These are phyloP conservation scores for Rhynchosporium secalis DNA, from an alignment of 2,329 filamentous ascomycete species.

Conservation along the genomic window DNA sequence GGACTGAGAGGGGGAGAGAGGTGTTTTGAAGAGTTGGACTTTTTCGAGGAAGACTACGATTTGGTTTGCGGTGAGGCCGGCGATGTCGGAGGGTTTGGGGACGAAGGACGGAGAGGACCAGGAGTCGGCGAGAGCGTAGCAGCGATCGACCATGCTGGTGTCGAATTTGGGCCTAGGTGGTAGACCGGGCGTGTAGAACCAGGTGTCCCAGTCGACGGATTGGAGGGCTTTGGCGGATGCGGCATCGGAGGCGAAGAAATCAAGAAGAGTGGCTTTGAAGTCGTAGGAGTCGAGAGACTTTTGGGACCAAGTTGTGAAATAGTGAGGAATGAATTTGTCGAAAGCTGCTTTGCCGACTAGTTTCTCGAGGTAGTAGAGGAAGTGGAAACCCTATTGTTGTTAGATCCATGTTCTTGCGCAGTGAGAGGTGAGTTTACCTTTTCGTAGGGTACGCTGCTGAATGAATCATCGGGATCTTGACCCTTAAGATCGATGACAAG, in stretches of 20 bases:
- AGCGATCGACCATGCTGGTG: slow-evolving; percentile 80
- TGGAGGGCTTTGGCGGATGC: slow-evolving; percentile 62
- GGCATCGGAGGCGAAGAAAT: slow-evolving; percentile 76
- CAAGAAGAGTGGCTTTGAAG: slow-evolving; percentile 84
- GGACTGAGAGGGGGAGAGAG: slow-evolving; percentile 65
- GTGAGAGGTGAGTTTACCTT: slow-evolving; percentile 49
- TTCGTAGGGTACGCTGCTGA: slow-evolving; percentile 90
- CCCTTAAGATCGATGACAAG: slow-evolving; percentile 84
- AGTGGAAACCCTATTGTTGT: slow-evolving; percentile 70
- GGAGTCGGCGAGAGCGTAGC: slow-evolving; percentile 77
- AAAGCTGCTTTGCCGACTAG: slow-evolving; percentile 83
- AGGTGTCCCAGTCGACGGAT: slow-evolving; percentile 82
- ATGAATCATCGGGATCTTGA: slow-evolving; percentile 93
- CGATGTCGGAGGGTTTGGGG: slow-evolving; percentile 68
- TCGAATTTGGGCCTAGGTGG: slow-evolving; percentile 91
- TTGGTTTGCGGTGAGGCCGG: slow-evolving; percentile 80
- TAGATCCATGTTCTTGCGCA: neutral
- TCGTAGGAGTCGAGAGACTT: slow-evolving; percentile 92
- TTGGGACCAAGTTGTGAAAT: slow-evolving; percentile 81
- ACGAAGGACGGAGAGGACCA: slow-evolving; percentile 71
- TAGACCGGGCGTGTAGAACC: slow-evolving; percentile 85
- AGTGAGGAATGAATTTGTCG: slow-evolving; percentile 93
- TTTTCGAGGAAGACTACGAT: slow-evolving; percentile 86
- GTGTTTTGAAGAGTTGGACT: slow-evolving; percentile 65
- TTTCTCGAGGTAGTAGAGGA: slow-evolving; percentile 87